These are phyloP conservation scores for Ceratonia siliqua DNA, from an alignment of 306 rosid species.

Conservation along the genomic window DNA sequence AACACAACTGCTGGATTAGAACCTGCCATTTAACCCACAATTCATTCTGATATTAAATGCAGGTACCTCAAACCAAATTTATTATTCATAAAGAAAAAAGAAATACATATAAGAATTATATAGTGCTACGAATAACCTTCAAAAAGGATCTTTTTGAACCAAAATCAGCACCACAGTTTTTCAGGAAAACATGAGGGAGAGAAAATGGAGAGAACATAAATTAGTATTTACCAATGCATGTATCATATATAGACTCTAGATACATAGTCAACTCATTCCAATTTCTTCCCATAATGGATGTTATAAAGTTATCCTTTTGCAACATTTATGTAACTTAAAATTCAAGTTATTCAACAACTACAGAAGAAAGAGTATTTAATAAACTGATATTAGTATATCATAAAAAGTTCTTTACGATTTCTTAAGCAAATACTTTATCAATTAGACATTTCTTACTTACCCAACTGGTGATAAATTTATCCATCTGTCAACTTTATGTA, in stretches of 20 bases:
- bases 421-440: background rate
- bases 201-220: too few species aligned
- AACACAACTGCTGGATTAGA: background rate
- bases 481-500: slow-evolving; percentile 8
- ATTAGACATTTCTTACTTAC: background rate
- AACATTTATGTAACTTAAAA: slow-evolving; percentile 6
- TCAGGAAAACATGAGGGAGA: too few species aligned
- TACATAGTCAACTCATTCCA: too few species aligned
- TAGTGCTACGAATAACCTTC: background rate
- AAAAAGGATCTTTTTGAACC: background rate
- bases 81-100: background rate
- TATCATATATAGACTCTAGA: too few species aligned
- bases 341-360: slow-evolving; percentile 15
- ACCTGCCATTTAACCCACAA: background rate
- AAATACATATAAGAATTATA: background rate
- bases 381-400: background rate
- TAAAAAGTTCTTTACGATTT: slow-evolving; percentile 13
- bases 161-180: background rate
- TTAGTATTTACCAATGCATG: too few species aligned
- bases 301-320: background rate
- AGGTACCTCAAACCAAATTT: background rate
- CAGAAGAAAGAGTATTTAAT: background rate
- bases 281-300: background rate
- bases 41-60: background rate
- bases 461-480: slow-evolving; percentile 19